Percentiles rank a stretch among this genome's conserved stretches.
phyloP scores from a whole-genome alignment of 1,284 basidiomycete species.

The Phellinidium pouzarii region DNA sequence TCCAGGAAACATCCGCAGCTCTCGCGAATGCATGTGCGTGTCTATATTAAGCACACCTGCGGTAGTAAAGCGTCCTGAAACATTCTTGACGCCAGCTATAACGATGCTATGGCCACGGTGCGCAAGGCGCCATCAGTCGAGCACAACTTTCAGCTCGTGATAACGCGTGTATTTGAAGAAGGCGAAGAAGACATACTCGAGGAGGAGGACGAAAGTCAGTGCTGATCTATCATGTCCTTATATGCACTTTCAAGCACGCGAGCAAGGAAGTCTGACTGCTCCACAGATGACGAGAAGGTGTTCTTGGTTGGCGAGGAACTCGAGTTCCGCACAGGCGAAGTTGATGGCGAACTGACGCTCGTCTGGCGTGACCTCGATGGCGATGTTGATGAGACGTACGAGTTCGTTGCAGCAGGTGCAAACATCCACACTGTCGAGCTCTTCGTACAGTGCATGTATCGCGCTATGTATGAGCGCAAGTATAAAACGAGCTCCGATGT shows the following conservation, averaged over 20 bases:
- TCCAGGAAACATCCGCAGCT: slow-evolving; percentile 84
- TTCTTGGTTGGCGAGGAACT: slow-evolving; percentile 90
- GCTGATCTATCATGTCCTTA: slow-evolving; percentile 1
- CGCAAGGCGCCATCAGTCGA: slow-evolving; percentile 78
- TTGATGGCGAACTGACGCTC: slow-evolving; percentile 78
- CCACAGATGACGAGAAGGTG: slow-evolving; percentile 86
- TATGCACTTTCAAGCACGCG: slow-evolving; percentile 2
- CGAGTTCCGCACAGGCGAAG: slow-evolving; percentile 70
- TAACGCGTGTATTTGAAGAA: slow-evolving; percentile 92
- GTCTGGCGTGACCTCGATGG: slow-evolving; percentile 88
- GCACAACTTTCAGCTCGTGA: slow-evolving; percentile 92
- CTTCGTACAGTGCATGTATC: slow-evolving; percentile 91
- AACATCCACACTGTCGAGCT: slow-evolving; percentile 79
- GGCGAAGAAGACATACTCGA: slow-evolving; percentile 92
- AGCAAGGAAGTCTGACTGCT: slow-evolving; percentile 15
- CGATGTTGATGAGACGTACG: slow-evolving; percentile 74
- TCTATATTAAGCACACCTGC: background rate
- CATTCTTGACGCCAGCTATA: slow-evolving; percentile 58
- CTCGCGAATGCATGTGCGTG: slow-evolving; percentile 94
- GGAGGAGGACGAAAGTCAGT: slow-evolving; percentile 91
- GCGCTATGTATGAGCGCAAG: slow-evolving; percentile 93
- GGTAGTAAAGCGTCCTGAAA: slow-evolving; percentile 3
- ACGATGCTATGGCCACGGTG: slow-evolving; percentile 92
- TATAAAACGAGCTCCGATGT: slow-evolving; percentile 67
- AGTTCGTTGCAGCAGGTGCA: slow-evolving; percentile 75